Base-by-base conservation (phyloP, 2,329 filamentous ascomycete species). In the Apiospora pterosperma region DNA sequence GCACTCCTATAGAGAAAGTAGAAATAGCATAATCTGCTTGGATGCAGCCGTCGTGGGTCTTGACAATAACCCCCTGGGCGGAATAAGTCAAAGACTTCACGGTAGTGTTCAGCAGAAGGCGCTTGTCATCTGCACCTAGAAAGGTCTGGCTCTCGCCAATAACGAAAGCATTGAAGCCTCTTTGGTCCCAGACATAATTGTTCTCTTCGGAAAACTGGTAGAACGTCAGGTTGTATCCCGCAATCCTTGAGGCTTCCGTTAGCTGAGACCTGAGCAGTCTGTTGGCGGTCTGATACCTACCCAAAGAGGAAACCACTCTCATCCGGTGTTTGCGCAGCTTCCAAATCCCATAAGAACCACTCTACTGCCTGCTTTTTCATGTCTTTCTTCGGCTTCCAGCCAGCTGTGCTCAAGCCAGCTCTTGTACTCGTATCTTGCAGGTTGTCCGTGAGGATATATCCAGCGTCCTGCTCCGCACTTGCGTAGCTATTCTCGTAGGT, bases 1-100 rank as follows among this genome's bases (percentile, higher is more conserved):
- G 77, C 0, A 92, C 89, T 1, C 90, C 89, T 0, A 92, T 75
- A 0, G 87, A 89, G 73, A 92, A 91, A 0, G 89, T 92, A 69
- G 82, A 84, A 66, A 92, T 84, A 1, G 88, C 89, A 67, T 42
- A 41, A 62, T 74, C 69, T 39, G 73, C 73, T 62, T 74, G 71
- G 25, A 74, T 70, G 34, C 73, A 75, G 28, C 68, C 81, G 2
- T 85, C 82, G 2, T 80, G 74, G 31, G 81, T 84, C 60, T 79
- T 74, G 12, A 90, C 76, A 0, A 77, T 85, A 1, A 90, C 86
- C 3, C 83, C 82, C 1, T 80, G 69, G 4, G 81, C 71, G 0
- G 79, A 79, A 71, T 90, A 88, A 5, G 78, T 75, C 36, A 91
- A 80, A 2, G 81, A 77, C 0, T 81, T 84, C 1, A 91, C 82